phyloP scores from a whole-genome alignment of 2,329 filamentous ascomycete genomes.

The Hypoxylon sp. region DNA sequence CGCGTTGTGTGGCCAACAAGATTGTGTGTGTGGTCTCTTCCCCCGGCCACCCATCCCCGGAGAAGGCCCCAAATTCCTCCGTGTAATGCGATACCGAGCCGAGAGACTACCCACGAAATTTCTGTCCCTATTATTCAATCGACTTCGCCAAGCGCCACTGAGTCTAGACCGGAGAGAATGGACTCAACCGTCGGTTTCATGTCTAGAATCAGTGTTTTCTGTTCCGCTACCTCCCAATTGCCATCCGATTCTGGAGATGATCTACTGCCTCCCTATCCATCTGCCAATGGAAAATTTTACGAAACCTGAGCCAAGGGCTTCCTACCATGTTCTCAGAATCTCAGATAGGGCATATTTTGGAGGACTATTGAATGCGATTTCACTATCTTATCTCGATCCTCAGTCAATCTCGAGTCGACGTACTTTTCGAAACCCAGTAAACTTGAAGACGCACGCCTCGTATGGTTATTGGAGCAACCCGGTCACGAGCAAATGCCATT shows the following conservation, averaged over 20 bases:
- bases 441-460: no score
- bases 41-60: not conserved
- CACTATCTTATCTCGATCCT: constrained; percentile 33
- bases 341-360: constrained; percentile 23
- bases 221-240: constrained; percentile 32
- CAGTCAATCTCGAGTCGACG: constrained; percentile 20
- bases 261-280: constrained; percentile 28
- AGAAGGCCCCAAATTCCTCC: constrained; percentile 11
- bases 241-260: constrained; percentile 26
- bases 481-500: no score
- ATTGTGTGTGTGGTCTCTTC: no score
- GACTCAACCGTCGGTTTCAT: constrained; percentile 37
- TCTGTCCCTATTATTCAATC: not conserved
- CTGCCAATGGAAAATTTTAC: constrained; percentile 21
- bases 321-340: constrained; percentile 27
- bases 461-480: no score
- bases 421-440: constrained; percentile 17
- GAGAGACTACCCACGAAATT: not conserved
- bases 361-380: constrained; percentile 34
- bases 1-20: constrained; percentile 28
- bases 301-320: constrained; percentile 12
- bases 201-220: constrained; percentile 37
- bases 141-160: not conserved
- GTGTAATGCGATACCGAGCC: not conserved
- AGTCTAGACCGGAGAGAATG: constrained; percentile 12